A percentile compares a stretch with the other conserved stretches of the same genome.
Evolutionary conservation across 1,284 basidiomycete genomes (phyloP).

Genomic region (Moesziomyces sp.): DNA sequence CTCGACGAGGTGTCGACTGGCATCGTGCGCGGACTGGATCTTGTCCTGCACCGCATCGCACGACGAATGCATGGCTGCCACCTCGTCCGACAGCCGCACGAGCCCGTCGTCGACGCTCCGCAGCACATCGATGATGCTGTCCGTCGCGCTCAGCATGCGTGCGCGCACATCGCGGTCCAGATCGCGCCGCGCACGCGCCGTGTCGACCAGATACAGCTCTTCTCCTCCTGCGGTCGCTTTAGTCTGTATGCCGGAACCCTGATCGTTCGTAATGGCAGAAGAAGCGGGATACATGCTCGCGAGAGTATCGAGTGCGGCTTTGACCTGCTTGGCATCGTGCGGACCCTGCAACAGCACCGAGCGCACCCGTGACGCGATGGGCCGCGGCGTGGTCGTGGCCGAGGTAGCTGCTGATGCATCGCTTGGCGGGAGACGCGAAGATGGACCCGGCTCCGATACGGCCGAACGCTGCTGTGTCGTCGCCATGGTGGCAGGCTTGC

Average conservation of each 20-base stretch:
- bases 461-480: slow-evolving; percentile 1
- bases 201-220: slow-evolving; percentile 25
- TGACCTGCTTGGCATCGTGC: slow-evolving; percentile 15
- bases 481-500: slow-evolving; percentile 11
- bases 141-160: slow-evolving; percentile 81
- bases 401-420: slow-evolving; percentile 10
- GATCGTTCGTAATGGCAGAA: too few species aligned
- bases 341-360: slow-evolving; percentile 24
- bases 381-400: slow-evolving; percentile 9
- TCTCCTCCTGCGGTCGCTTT: neutral
- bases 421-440: slow-evolving; percentile 1
- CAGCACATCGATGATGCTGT: slow-evolving; percentile 82
- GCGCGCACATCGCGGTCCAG: slow-evolving; percentile 85
- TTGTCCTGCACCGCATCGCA: slow-evolving; percentile 39
- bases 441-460: slow-evolving; percentile 10
- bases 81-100: slow-evolving; percentile 31
- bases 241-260: neutral
- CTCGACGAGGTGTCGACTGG: slow-evolving; percentile 47
- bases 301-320: slow-evolving; percentile 31
- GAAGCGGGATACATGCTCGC: slow-evolving; percentile 32
- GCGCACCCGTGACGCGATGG: slow-evolving; percentile 31
- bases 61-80: slow-evolving; percentile 30
- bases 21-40: slow-evolving; percentile 18
- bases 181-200: slow-evolving; percentile 77
- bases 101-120: slow-evolving; percentile 81